Base-by-base conservation (phyloP, 176 grass and related monocot genomes). In the Tuctoria greenei region DNA sequence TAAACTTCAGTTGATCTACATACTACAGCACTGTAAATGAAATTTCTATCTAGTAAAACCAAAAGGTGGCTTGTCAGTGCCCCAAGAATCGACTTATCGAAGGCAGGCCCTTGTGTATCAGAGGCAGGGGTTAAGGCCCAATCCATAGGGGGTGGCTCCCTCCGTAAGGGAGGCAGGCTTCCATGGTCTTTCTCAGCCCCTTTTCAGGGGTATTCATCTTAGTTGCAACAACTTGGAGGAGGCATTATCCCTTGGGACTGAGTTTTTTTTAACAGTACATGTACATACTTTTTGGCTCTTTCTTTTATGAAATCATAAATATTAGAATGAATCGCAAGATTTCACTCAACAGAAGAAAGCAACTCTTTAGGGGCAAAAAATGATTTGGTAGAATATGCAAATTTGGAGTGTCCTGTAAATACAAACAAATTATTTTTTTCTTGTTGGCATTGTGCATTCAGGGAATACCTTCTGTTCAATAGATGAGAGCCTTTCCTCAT, bases 381-480 rank as follows among this genome's bases (percentile, higher is more conserved):
- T 62, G 65, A 41, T 1, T 81, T 55, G 52, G 57, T 54, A 45
- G 56, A n/a, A 44, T 7, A 23, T 75, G 34, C 21, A 17, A 12
- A 51, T 31, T 31, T 31, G 31, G 31, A 31, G 31, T 2, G 52
- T 61, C 45, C 20, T 68, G 35, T 23, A 72, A 78, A 72, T 75
- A 40, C 43, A 86, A 69, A 54, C 9, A 24, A 35, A 56, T 1
- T 31, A 81, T 58, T n/a, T 69, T 10, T 17, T 60, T 40, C 39
- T 35, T 73, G 28, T 12, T n/a, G 13, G 8, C 35, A 69, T 47
- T 62, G 38, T 45, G 35, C 7, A 36, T 49, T 57, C 9, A 49
- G 69, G 61, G 27, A 76, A 60, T 82, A 99, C 95, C 91, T 90
- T 82, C 62, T 89, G 72, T 80, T 95, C 89, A 66, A 99, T 92